Base-by-base conservation (phyloP, 371 early-diverging fungal genomes). In the Syncephalastrum monosporum region DNA sequence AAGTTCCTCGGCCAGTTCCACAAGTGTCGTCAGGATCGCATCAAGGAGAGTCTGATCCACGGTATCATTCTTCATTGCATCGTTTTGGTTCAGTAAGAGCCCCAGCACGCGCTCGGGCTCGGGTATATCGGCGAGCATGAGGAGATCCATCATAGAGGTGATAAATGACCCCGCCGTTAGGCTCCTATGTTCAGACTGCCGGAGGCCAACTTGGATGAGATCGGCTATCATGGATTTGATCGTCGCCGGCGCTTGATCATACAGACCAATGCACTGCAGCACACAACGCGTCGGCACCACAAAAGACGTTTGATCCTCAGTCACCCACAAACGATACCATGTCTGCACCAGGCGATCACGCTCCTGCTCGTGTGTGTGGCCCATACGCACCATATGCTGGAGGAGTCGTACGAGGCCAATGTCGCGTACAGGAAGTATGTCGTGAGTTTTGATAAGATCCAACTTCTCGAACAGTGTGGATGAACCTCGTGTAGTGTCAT, bases 241-340 rank as follows among this genome's bases (percentile, higher is more conserved):
- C 5, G 67, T 19, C 2, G 67, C 72, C 12, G 75, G 75, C 1
- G 75, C 75, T 55, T 71, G 69, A 44, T 75, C 75, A 44, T 71
- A 75, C 12, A 75, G 56, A 2, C 75, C 75, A 19, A 62, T 60
- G 23, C 72, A 71, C 19, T 69, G 69, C 5, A 75, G 42, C 4
- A 75, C 47, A 69, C 71, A 71, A 23, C 61, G 59, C n/a, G 64
- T 52, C 6, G 75, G 69, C 3, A 71, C 75, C 3, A 67, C 44
- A 23, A 74, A 54, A 25, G 45, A 42, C 4, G 43, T 21, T n/a
- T 44, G 47, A 12, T 47, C 29, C 5, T 47, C 15, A 4, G 21
- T 23, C 10, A 57, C 61, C 75, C 75, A 75, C 8, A 67, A 23
- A 17, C 49, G 55, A 42, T 54, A 55, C 75, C 75, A 75, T 3